Conservation (phyloP, 108 stramenopile genomes). For the Nannochloropsis gaditana region DNA sequence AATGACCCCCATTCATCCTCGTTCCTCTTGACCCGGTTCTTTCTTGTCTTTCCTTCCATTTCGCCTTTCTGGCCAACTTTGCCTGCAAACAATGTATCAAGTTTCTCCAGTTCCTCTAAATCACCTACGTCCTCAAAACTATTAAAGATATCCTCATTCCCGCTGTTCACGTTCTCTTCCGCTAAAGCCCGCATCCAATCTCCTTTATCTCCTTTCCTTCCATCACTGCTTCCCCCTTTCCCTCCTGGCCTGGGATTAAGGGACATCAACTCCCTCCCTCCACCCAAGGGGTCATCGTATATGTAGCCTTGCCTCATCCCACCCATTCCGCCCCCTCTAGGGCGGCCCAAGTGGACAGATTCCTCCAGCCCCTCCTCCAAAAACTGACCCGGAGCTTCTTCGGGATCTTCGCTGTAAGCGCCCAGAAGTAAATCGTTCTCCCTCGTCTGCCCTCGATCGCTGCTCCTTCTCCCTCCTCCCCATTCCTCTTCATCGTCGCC, state of each 20-base stretch:
- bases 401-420: neutral
- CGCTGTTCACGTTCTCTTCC: neutral
- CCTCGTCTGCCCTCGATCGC: neutral
- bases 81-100: slow-evolving; percentile 12
- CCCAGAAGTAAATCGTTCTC: neutral
- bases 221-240: neutral
- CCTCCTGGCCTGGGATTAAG: neutral
- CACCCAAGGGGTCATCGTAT: neutral
- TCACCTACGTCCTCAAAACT: neutral
- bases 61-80: neutral
- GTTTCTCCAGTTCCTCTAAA: neutral
- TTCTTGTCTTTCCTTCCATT: neutral
- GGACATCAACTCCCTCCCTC: neutral
- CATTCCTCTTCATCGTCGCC: neutral
- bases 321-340: neutral
- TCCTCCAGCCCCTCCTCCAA: slow-evolving; percentile 6
- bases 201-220: neutral
- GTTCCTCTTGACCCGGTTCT: too few species aligned
- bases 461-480: neutral
- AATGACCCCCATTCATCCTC: slow-evolving; percentile 7
- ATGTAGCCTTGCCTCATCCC: neutral
- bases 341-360: neutral
- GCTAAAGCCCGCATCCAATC: neutral
- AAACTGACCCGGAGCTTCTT: neutral
- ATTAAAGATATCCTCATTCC: neutral